phyloP scores from a whole-genome alignment of 257 asterid species.

The Nemophila menziesii region DNA sequence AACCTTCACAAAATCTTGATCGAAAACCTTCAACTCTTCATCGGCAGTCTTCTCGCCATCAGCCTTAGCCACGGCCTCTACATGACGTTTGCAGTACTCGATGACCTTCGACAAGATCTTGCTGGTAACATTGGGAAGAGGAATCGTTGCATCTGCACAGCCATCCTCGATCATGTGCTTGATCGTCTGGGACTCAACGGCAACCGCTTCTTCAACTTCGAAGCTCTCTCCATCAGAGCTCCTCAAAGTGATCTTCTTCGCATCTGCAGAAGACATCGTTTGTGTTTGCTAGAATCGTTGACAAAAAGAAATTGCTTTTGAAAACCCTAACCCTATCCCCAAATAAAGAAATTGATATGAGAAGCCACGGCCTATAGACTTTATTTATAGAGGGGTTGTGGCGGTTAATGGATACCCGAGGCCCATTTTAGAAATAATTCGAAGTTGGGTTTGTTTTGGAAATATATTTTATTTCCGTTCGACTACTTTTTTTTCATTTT shows the following conservation, averaged over 20 bases:
- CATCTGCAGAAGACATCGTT: not conserved
- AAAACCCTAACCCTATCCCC: not conserved
- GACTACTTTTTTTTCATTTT: too few relatives aligned
- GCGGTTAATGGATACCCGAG: too few relatives aligned
- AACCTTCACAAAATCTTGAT: conserved; percentile 9
- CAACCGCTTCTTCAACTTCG: conserved; percentile 30
- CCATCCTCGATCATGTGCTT: conserved; percentile 36
- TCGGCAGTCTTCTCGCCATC: conserved; percentile 3
- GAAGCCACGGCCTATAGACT: not conserved
- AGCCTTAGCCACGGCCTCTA: conserved; percentile 7
- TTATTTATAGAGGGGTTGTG: not conserved
- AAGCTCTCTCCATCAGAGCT: conserved; percentile 30
- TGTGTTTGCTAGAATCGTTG: not conserved
- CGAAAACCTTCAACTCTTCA: conserved; percentile 16
- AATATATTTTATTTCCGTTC: too few relatives aligned
- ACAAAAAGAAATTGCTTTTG: too few relatives aligned
- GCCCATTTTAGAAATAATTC: too few relatives aligned
- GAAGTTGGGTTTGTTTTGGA: too few relatives aligned
- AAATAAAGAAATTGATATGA: not conserved
- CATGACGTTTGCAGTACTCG: conserved; percentile 33
- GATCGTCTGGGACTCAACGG: conserved; percentile 28
- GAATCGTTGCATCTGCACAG: conserved; percentile 26
- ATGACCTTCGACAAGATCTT: conserved; percentile 31
- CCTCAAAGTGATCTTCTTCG: conserved; percentile 19
- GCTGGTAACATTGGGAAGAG: conserved; percentile 27